Evolutionary conservation across 768 basidiomycete genomes (phyloP), one percentile per base, ranked within the genome.

Genomic region (Candolleomyces aberdarensis): DNA sequence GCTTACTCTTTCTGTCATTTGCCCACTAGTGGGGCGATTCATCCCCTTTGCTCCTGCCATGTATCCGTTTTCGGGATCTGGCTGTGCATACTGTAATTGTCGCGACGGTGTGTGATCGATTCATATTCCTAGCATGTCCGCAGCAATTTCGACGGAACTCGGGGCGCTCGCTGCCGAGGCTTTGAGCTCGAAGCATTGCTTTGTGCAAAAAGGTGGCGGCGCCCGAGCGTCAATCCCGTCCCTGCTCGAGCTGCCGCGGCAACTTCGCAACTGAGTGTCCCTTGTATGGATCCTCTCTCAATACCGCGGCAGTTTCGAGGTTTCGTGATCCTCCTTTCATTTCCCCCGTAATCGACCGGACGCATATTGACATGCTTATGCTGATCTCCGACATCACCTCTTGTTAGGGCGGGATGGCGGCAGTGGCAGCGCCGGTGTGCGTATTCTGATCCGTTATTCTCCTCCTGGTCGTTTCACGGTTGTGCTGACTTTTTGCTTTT

Each of bases 51-150:
- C 74, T 85, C 20, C 77, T 88, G 20, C 85, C 86, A 14, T 86
- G 85, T 70, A 83, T 88, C 48, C 78, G 86, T 3, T 85, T 88
- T 68, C 74, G 85, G 40, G 85, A 86, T 69, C 74, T 88, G 19
- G 84, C 78, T 29, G 80, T 87, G 22, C 85, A 87, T 66, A 82
- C 81, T 5, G 80, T 86, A 49, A 78, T 87, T 32, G 83, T 76
- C 54, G 85, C 83, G 31, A 88, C 87, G 44, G 85, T 86, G 67
- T 72, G 79, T 70, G 26, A 26, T 15, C 58, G 53, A 36, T 43
- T 39, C 14, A 44, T 31, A 54, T 52, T 49, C 62, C 59, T 44
- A 13, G 26, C 26, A 2, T 26, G 26, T 26, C 26, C 26, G 26
- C 26, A 26, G 26, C 26, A 26, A 26, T 26, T 26, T 26, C 26